phyloP scores from a whole-genome alignment of 805 yeast genomes.

The Sugiyamaella floridensis region DNA sequence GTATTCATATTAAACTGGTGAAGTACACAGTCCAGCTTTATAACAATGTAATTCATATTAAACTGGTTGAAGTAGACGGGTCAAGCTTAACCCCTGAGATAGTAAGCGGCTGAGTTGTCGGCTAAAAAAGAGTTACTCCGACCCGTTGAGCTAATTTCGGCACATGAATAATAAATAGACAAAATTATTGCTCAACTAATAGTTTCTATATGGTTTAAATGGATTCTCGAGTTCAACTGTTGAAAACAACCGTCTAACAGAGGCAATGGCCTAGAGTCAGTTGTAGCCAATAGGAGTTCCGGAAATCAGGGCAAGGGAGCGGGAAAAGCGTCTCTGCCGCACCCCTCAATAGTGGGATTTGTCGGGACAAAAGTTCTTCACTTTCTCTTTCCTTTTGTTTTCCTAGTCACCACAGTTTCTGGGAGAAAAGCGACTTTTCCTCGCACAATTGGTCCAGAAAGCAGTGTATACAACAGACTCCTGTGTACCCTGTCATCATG shows the following conservation, averaged over 20 bases:
- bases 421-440: not conserved
- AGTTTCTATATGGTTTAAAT: too few relatives aligned
- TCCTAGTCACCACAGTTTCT: not conserved
- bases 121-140: too few relatives aligned
- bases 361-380: not conserved
- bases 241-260: not conserved
- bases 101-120: too few relatives aligned
- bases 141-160: too few relatives aligned
- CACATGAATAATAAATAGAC: too few relatives aligned
- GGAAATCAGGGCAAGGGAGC: not conserved
- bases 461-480: not conserved
- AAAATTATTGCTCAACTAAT: too few relatives aligned
- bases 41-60: too few relatives aligned
- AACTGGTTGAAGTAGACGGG: too few relatives aligned
- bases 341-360: not conserved
- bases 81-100: too few relatives aligned
- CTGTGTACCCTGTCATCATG: conserved; percentile 30
- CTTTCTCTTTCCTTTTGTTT: not conserved
- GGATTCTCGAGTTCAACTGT: not conserved
- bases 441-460: not conserved
- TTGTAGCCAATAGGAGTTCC: not conserved
- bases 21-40: too few relatives aligned
- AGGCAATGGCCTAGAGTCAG: not conserved
- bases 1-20: too few relatives aligned
- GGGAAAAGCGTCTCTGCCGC: not conserved